A percentile compares a stretch with the other conserved stretches of the same genome.
Evolutionary conservation across 2,329 filamentous ascomycete species (phyloP).

Genomic region (Diplodia sapinea): DNA sequence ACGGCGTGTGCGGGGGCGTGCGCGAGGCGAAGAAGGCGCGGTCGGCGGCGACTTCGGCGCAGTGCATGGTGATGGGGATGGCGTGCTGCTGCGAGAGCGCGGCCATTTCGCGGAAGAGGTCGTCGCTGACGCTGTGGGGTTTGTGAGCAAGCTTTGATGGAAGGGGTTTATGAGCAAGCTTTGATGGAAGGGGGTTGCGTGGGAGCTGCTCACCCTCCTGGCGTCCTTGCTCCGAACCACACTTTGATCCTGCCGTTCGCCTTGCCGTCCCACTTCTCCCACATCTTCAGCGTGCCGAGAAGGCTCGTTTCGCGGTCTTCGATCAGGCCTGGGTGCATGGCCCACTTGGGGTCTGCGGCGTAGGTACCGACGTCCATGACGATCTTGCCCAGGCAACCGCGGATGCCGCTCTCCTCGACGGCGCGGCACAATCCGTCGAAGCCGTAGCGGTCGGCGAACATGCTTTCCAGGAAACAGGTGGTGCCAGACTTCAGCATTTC

Average conservation of each 20-base stretch:
- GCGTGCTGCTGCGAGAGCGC: slow-evolving; percentile 40
- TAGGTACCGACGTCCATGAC: slow-evolving; percentile 54
- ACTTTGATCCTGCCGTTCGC: slow-evolving; percentile 46
- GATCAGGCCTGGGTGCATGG: slow-evolving; percentile 52
- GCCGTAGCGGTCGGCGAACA: slow-evolving; percentile 57
- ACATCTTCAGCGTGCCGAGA: slow-evolving; percentile 43
- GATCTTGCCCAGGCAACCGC: slow-evolving; percentile 53
- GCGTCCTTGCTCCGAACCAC: slow-evolving; percentile 49
- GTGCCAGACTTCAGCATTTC: slow-evolving; percentile 60
- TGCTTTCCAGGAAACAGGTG: slow-evolving; percentile 60
- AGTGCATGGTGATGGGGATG: slow-evolving; percentile 50
- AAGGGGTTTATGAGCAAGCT: background rate
- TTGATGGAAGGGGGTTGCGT: background rate
- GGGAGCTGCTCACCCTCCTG: slow-evolving; percentile 41
- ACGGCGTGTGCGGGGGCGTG: slow-evolving; percentile 52
- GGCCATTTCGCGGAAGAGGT: slow-evolving; percentile 45
- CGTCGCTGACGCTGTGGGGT: slow-evolving; percentile 40
- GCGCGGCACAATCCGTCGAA: slow-evolving; percentile 54
- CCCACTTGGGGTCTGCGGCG: slow-evolving; percentile 50
- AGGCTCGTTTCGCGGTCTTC: slow-evolving; percentile 48
- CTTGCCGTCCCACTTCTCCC: slow-evolving; percentile 45
- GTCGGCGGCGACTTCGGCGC: slow-evolving; percentile 46
- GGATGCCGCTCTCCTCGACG: slow-evolving; percentile 53
- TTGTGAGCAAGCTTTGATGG: too few relatives aligned
- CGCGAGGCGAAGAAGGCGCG: slow-evolving; percentile 42